Conservation (phyloP, 768 basidiomycete species). For the Tephrocybe sp. region DNA sequence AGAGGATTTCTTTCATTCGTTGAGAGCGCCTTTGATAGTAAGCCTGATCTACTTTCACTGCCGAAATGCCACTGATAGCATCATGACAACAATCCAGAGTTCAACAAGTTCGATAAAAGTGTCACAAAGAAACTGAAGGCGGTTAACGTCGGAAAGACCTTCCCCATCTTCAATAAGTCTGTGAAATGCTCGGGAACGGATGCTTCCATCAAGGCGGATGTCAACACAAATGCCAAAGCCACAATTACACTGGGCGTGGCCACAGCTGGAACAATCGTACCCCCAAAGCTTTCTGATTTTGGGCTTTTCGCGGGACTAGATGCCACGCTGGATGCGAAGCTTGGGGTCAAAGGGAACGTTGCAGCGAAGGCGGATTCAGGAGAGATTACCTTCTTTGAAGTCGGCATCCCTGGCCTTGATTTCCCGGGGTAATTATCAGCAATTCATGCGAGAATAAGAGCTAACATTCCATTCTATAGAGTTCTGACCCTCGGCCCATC, state of each 20-base stretch:
- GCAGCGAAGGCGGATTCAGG: constrained; percentile 41
- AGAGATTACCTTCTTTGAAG: constrained; percentile 35
- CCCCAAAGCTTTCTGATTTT: constrained; percentile 30
- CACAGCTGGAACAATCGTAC: constrained; percentile 21
- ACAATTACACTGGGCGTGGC: constrained; percentile 25
- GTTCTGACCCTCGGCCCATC: constrained; percentile 47
- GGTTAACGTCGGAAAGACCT: constrained; percentile 29
- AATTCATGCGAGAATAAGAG: neutral
- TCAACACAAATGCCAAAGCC: constrained; percentile 22
- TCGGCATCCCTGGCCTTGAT: constrained; percentile 49
- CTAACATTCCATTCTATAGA: constrained; percentile 18
- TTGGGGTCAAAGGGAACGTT: constrained; percentile 36
- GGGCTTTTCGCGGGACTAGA: constrained; percentile 33
- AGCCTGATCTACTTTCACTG: neutral
- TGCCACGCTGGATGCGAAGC: constrained; percentile 34
- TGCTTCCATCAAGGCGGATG: constrained; percentile 14
- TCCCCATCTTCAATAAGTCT: constrained; percentile 25
- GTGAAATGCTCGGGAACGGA: constrained; percentile 18
- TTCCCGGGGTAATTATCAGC: constrained; percentile 41
- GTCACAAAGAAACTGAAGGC: constrained; percentile 29
- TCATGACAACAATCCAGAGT: constrained; percentile 4
- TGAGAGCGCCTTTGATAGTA: constrained; percentile 24
- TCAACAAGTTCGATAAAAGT: constrained; percentile 31
- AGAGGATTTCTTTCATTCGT: constrained; percentile 28
- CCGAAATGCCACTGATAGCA: neutral